Percentiles rank a stretch among this genome's conserved stretches.
Conservation (phyloP, 2,329 filamentous ascomycete species). For the Fusarium mangiferae region DNA sequence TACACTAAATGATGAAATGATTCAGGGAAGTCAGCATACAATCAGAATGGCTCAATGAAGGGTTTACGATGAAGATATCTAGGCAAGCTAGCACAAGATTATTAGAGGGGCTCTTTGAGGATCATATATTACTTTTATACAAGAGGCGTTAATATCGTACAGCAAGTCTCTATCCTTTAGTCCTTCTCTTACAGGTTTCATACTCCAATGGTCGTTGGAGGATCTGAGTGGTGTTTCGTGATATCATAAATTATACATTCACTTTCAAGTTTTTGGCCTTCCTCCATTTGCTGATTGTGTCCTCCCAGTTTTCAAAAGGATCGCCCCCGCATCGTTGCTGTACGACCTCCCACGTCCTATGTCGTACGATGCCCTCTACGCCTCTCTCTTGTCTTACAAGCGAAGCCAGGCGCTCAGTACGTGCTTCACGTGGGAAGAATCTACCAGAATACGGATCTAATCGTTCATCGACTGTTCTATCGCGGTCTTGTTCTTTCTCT, state of each 20-base stretch:
- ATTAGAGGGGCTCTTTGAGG: neutral
- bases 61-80: neutral
- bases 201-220: constrained; percentile 12
- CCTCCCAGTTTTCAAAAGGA: constrained; percentile 69
- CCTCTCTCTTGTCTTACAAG: constrained; percentile 79
- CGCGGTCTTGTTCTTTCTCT: neutral
- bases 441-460: constrained; percentile 90
- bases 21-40: neutral
- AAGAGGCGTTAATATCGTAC: neutral
- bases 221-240: neutral
- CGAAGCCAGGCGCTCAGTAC: constrained; percentile 81
- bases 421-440: constrained; percentile 81
- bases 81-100: neutral
- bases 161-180: neutral
- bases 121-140: neutral
- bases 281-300: constrained; percentile 72
- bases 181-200: constrained; percentile 12
- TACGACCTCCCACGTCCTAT: constrained; percentile 83
- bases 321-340: constrained; percentile 77
- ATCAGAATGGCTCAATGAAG: neutral
- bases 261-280: constrained; percentile 43
- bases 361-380: constrained; percentile 82
- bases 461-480: constrained; percentile 81
- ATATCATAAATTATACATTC: neutral
- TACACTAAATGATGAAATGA: neutral